A percentile compares a stretch with the other conserved stretches of the same genome.
phyloP scores from a whole-genome alignment of 2,329 filamentous ascomycete species.

The Orbilia oligospora region DNA sequence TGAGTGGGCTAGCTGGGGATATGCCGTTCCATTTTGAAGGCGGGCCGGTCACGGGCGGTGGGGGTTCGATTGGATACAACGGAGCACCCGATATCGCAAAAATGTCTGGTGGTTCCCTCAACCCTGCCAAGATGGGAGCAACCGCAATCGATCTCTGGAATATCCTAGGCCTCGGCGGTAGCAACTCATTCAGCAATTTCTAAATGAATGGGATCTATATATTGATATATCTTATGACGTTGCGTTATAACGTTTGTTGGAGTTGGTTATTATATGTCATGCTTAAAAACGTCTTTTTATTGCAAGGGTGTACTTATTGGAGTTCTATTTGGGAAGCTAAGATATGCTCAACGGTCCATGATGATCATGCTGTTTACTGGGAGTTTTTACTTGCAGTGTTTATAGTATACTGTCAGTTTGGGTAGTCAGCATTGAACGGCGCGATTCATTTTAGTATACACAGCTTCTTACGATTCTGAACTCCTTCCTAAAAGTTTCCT shows the following conservation, averaged over 20 bases:
- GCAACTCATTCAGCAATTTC: slow-evolving; percentile 23
- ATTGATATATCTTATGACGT: not conserved
- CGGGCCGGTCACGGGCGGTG: slow-evolving; percentile 42
- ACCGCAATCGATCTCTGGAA: slow-evolving; percentile 60
- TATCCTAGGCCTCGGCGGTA: slow-evolving; percentile 47
- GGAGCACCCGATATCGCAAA: slow-evolving; percentile 53
- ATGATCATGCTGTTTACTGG: slow-evolving; percentile 18
- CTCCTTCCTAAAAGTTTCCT: slow-evolving; percentile 14
- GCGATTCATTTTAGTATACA: slow-evolving; percentile 21
- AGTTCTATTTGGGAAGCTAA: slow-evolving; percentile 22
- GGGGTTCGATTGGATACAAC: slow-evolving; percentile 40
- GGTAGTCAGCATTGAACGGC: slow-evolving; percentile 39
- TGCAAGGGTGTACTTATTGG: slow-evolving; percentile 9
- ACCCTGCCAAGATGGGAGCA: slow-evolving; percentile 53
- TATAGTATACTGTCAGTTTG: slow-evolving; percentile 3
- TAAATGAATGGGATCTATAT: not conserved
- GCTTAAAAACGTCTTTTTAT: not conserved
- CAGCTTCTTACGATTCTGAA: slow-evolving; percentile 10
- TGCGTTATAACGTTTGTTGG: not conserved
- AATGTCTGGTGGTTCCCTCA: slow-evolving; percentile 35
- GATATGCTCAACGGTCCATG: slow-evolving; percentile 15
- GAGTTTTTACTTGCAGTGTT: slow-evolving; percentile 14
- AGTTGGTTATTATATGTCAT: not conserved
- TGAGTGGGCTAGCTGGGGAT: slow-evolving; percentile 55
- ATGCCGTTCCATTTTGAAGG: slow-evolving; percentile 57